Percentiles rank a stretch among this genome's conserved stretches.
Conservation (phyloP, 257 asterid genomes). For the Perilla frutescens region DNA sequence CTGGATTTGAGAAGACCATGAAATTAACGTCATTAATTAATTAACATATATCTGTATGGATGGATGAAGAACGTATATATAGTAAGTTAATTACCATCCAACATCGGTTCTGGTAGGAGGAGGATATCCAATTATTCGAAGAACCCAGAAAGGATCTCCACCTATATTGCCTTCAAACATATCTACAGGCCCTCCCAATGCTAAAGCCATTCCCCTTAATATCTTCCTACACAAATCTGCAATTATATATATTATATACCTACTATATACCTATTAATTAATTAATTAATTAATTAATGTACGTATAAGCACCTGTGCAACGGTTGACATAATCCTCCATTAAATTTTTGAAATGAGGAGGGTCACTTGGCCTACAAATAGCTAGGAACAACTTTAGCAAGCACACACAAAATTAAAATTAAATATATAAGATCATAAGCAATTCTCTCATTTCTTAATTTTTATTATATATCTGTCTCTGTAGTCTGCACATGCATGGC, state of each 20-base stretch:
- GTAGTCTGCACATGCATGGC: too few relatives aligned
- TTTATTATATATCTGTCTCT: too few relatives aligned
- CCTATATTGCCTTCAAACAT: conserved; percentile 73
- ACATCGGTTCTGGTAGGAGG: conserved; percentile 46
- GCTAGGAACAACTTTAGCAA: conserved; percentile 19
- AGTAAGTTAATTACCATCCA: conserved; percentile 66
- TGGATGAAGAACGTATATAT: too few relatives aligned
- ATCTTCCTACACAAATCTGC: conserved; percentile 84
- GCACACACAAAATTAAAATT: conserved; percentile 14
- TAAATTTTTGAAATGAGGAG: conserved; percentile 58
- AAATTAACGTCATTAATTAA: too few relatives aligned
- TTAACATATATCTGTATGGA: too few relatives aligned
- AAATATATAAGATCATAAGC: neutral
- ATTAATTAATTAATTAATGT: too few relatives aligned
- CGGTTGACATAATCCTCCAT: conserved; percentile 78
- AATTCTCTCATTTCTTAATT: neutral
- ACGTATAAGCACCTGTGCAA: conserved; percentile 67
- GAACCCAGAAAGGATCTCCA: conserved; percentile 98
- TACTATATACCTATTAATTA: too few relatives aligned
- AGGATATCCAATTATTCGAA: conserved; percentile 90
- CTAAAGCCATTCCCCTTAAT: conserved; percentile 89
- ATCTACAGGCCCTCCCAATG: conserved; percentile 67
- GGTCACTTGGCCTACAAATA: conserved; percentile 73
- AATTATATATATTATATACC: neutral
- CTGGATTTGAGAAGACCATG: conserved; percentile 44